Conservation (phyloP, 1,139 yeast genomes). For the Taphrina betulina region DNA sequence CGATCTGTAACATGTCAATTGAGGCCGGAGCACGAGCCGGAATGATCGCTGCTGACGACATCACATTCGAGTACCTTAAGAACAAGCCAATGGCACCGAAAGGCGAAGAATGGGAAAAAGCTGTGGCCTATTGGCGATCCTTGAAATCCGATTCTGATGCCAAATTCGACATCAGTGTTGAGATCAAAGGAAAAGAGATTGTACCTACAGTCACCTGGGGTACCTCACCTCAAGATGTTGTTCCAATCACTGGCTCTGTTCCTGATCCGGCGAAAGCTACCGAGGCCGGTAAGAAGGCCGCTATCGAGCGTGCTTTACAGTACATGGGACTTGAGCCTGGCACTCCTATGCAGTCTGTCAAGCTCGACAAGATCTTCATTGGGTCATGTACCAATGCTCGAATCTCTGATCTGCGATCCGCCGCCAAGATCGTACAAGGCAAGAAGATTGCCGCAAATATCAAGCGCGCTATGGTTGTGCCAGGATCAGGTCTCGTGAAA, state of each 20-base stretch:
- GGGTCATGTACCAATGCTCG: slow-evolving; percentile 98
- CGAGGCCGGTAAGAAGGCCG: slow-evolving; percentile 76
- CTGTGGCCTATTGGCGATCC: slow-evolving; percentile 84
- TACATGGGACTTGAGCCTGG: slow-evolving; percentile 90
- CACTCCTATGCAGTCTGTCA: slow-evolving; percentile 69
- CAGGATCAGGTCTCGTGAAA: slow-evolving; percentile 95
- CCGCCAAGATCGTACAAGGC: slow-evolving; percentile 91
- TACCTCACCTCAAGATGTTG: slow-evolving; percentile 97
- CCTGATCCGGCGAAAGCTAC: slow-evolving; percentile 75
- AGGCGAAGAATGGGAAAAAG: slow-evolving; percentile 86
- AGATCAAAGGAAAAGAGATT: slow-evolving; percentile 77
- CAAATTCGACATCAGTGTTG: slow-evolving; percentile 76
- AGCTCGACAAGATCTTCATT: slow-evolving; percentile 88
- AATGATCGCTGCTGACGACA: slow-evolving; percentile 94
- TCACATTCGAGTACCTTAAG: slow-evolving; percentile 79
- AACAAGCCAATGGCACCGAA: slow-evolving; percentile 93
- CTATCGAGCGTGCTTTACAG: slow-evolving; percentile 84
- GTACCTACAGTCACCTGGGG: slow-evolving; percentile 99
- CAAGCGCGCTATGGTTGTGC: slow-evolving; percentile 84
- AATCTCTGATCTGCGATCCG: slow-evolving; percentile 93
- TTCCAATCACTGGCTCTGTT: slow-evolving; percentile 83
- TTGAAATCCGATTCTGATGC: slow-evolving; percentile 87
- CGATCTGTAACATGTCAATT: slow-evolving; percentile 97
- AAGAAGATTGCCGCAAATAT: slow-evolving; percentile 80
- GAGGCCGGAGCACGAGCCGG: slow-evolving; percentile 99